Evolutionary conservation across 2,329 filamentous ascomycete species (phyloP), one percentile per base, ranked within the genome.

Genomic region (Arthrobotrys pseudoclavata): DNA sequence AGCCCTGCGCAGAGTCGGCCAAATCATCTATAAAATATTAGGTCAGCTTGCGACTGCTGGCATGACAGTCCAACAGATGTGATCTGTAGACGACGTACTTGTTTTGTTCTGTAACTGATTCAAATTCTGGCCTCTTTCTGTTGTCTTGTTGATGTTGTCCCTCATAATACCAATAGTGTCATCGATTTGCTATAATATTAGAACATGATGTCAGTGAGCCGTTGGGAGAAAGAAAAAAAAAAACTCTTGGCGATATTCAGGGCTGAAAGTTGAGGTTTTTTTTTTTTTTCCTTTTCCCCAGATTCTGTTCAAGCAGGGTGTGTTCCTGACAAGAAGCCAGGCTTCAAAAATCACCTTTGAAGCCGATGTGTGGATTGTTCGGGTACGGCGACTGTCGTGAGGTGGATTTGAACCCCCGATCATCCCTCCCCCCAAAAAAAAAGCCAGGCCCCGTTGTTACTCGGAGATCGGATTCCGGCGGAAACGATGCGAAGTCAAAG

Each of bases 61-160:
- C 50, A 29, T 20, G 42, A 45, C 9, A 22, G 20, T 26, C 26
- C 55, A 37, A 55, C 13, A 12, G 47, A 40, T 22, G 20, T 37
- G 13, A 9, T 22, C 55, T 48, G 18, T 52, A 13, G 10, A 26
- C 13, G 20, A 76, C 80, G 63, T 48, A 82, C 81, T 80, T 80
- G 92, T 97, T 89, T 97, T 97, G 85, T 96, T 92, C 86, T 97
- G 92, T 79, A 97, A 89, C 61, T 91, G 90, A 84, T 97, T 92
- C 79, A 97, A 89, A 81, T 91, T 89, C 83, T 94, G 92, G 83
- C 96, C 96, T 88, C 96, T 94, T 85, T 97, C 91, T 50, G 92
- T 94, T 79, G 97, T 93, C 86, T 96, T 96, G 87, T 94, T 94
- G 87, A 99, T 96, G 87, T 99, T 99, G 84, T 97, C 91, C 83